Conservation (phyloP, 805 yeast genomes). For the Candida broadrunensis region DNA sequence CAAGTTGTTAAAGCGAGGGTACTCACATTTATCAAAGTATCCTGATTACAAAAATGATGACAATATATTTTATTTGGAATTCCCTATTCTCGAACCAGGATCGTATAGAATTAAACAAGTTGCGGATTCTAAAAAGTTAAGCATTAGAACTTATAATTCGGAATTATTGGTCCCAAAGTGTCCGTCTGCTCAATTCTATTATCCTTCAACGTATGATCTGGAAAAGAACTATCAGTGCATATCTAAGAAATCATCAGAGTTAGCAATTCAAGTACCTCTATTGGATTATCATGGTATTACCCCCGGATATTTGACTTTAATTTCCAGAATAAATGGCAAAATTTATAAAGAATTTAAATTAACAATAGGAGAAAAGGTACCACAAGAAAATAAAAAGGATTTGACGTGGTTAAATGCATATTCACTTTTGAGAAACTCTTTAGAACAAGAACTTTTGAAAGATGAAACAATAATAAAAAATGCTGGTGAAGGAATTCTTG, state of each 20-base stretch:
- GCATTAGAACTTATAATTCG: slow-evolving; percentile 57
- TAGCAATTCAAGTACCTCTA: slow-evolving; percentile 33
- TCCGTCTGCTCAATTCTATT: slow-evolving; percentile 62
- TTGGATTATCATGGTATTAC: slow-evolving; percentile 72
- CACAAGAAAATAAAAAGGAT: slow-evolving; percentile 31
- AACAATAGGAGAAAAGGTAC: slow-evolving; percentile 14
- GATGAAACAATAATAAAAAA: slow-evolving; percentile 19
- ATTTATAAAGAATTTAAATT: slow-evolving; percentile 18
- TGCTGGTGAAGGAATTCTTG: slow-evolving; percentile 10
- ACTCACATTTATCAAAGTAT: slow-evolving; percentile 25
- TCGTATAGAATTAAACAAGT: slow-evolving; percentile 70
- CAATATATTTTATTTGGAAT: slow-evolving; percentile 54
- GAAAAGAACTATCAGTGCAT: slow-evolving; percentile 53
- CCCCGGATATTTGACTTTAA: slow-evolving; percentile 45
- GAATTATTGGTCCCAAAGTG: slow-evolving; percentile 70
- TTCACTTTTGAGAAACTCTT: slow-evolving; percentile 24
- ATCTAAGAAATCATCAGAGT: slow-evolving; percentile 26
- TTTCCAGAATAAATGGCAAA: slow-evolving; percentile 23
- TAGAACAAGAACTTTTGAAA: slow-evolving; percentile 34
- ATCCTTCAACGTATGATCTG: slow-evolving; percentile 29
- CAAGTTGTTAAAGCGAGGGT: slow-evolving; percentile 28
- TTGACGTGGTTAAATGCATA: slow-evolving; percentile 17
- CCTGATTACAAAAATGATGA: slow-evolving; percentile 27
- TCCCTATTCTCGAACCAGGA: slow-evolving; percentile 72
- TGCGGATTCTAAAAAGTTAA: slow-evolving; percentile 58